Conservation (phyloP, 331 rosid genomes). For the Rosa hybrid region DNA sequence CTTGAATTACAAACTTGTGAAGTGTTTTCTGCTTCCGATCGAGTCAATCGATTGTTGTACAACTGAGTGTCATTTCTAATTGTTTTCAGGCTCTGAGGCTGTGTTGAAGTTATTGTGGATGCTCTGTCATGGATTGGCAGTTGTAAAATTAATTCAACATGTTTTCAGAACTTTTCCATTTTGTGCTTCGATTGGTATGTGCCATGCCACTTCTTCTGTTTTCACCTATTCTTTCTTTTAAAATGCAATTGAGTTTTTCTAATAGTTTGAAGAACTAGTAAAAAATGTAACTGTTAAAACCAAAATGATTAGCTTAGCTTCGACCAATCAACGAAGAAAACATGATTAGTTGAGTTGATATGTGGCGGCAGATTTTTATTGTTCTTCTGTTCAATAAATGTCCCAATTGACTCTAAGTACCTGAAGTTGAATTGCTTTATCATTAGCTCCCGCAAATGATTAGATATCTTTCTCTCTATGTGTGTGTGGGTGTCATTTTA, state of each 20-base stretch:
- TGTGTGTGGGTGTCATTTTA: neutral
- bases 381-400: neutral
- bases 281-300: neutral
- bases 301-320: neutral
- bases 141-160: constrained; percentile 72
- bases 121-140: constrained; percentile 76
- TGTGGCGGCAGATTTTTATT: neutral
- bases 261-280: neutral
- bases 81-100: constrained; percentile 51
- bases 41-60: neutral
- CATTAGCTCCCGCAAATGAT: neutral
- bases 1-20: neutral
- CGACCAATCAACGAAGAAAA: neutral
- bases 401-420: neutral
- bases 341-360: neutral
- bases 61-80: constrained; percentile 13
- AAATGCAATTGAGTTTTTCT: neutral
- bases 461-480: neutral
- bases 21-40: neutral
- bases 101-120: constrained; percentile 67
- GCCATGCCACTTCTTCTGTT: neutral
- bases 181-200: constrained; percentile 91
- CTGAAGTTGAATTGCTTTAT: constrained; percentile 1
- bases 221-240: neutral
- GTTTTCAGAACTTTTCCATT: constrained; percentile 74